Base-by-base conservation (phyloP, 768 basidiomycete species). In the Filobasidium floriforme region DNA sequence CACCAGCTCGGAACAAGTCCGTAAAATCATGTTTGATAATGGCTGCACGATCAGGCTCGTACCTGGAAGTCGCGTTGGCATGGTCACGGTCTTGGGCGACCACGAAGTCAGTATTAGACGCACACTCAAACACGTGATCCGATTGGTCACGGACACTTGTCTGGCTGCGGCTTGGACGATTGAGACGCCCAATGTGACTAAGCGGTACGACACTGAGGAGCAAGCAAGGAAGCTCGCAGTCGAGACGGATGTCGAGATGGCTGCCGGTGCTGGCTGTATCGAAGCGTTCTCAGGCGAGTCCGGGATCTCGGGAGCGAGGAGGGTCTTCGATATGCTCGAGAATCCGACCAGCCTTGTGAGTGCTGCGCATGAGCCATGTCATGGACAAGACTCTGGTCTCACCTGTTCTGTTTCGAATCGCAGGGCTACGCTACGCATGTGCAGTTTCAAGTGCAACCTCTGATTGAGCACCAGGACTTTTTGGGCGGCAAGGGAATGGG, bases 401-500 rank as follows among this genome's bases (percentile, higher is more conserved):
- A 57, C 54, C 24, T 15, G 4, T 28, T 32, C 7, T n/a, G n/a
- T n/a, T 26, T 57, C 54, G 54, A 5, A 7, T 57, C 24, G 54
- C 15, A 57, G 54, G 54, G 54, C 12, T 57, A 57, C 54, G 26
- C 19, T 57, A 26, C 54, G 22, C 54, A 57, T 80, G 91, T 98
- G 69, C 89, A 92, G 59, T 97, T 98, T 82, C 93, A 97, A 80
- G 91, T 97, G 63, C 96, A 99, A 79, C 85, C 97, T 6, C 89
- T 92, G 51, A 94, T 94, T 77, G 96, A 99, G 77, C 93, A 98
- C 72, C 87, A 93, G 66, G 94, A 99, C 72, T 99, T 98, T 80
- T 96, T 99, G n/a, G 60, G 54, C 4, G 94, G 94, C 52, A 99
- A 99, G 83, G 97, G 98, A 83, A 97, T 98, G 74, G 94, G 94